phyloP scores from a whole-genome alignment of 805 yeast species.

The Lipomyces anomalus region DNA sequence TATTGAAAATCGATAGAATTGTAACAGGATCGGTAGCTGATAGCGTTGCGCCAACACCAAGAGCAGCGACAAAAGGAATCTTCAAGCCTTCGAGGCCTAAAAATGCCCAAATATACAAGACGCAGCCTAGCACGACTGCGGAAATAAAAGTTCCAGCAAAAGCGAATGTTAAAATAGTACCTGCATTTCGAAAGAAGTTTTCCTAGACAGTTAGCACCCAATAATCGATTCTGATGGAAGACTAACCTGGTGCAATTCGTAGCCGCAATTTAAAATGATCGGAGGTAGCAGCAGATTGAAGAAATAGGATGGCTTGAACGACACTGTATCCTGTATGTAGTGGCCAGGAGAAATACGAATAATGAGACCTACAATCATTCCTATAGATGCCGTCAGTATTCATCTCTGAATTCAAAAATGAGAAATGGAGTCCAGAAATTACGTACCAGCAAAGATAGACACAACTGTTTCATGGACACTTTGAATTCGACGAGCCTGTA shows the following conservation, averaged over 20 bases:
- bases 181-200: conserved; percentile 87
- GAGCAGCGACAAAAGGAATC: conserved; percentile 92
- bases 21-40: conserved; percentile 99
- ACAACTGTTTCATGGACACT: conserved; percentile 97
- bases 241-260: conserved; percentile 68
- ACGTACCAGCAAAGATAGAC: conserved; percentile 93
- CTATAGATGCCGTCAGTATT: conserved; percentile 3
- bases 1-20: conserved; percentile 89
- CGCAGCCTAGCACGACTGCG: conserved; percentile 83
- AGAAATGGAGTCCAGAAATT: not conserved
- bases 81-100: conserved; percentile 83
- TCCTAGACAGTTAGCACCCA: conserved; percentile 46
- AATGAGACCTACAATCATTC: conserved; percentile 70
- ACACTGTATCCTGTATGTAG: conserved; percentile 93
- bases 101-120: conserved; percentile 83
- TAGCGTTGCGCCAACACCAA: conserved; percentile 94
- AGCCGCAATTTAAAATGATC: conserved; percentile 91
- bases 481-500: conserved; percentile 85
- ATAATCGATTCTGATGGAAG: too few species aligned
- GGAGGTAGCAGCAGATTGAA: conserved; percentile 94
- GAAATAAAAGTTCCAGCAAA: conserved; percentile 95
- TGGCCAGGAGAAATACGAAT: conserved; percentile 93
- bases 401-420: not conserved
- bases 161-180: conserved; percentile 87
- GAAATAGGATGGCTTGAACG: conserved; percentile 89